Conservation (phyloP, 441 rosid genomes). For the Populus hybrid region DNA sequence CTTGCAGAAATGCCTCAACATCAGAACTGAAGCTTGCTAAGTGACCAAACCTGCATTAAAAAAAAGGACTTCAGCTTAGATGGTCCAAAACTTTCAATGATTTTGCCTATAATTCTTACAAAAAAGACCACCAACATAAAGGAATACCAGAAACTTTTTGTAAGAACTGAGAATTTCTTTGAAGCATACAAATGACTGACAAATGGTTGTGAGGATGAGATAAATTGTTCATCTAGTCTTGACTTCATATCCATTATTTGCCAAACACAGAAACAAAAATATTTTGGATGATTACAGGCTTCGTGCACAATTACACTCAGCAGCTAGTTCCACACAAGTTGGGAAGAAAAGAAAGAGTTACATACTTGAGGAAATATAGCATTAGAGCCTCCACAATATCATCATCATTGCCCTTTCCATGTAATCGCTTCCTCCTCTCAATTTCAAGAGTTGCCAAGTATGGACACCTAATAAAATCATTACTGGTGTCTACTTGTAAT, state of each 20-base stretch:
- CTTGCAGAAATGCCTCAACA: conserved; percentile 67
- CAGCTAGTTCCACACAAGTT: background rate
- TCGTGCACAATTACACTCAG: background rate
- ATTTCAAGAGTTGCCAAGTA: conserved; percentile 82
- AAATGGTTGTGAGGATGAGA: background rate
- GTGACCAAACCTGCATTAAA: conserved; percentile 86
- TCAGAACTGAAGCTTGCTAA: conserved; percentile 88
- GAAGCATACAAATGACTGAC: background rate
- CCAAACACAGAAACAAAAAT: background rate
- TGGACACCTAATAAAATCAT: conserved; percentile 62
- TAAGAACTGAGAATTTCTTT: background rate
- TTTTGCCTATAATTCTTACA: background rate
- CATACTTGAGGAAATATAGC: conserved; percentile 69
- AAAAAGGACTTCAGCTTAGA: background rate
- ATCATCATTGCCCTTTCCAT: conserved; percentile 62
- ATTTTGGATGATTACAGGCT: background rate
- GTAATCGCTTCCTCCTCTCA: conserved; percentile 71
- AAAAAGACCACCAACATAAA: background rate
- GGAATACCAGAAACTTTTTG: background rate
- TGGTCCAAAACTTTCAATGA: background rate
- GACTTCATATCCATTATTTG: background rate
- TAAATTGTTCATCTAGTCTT: background rate
- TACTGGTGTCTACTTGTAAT: conserved; percentile 48
- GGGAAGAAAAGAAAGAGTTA: conserved; percentile 12
- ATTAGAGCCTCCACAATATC: conserved; percentile 61